Evolutionary conservation across 2,329 filamentous ascomycete species (phyloP), one percentile per base, ranked within the genome.

Genomic region (Fusarium anthophilum): DNA sequence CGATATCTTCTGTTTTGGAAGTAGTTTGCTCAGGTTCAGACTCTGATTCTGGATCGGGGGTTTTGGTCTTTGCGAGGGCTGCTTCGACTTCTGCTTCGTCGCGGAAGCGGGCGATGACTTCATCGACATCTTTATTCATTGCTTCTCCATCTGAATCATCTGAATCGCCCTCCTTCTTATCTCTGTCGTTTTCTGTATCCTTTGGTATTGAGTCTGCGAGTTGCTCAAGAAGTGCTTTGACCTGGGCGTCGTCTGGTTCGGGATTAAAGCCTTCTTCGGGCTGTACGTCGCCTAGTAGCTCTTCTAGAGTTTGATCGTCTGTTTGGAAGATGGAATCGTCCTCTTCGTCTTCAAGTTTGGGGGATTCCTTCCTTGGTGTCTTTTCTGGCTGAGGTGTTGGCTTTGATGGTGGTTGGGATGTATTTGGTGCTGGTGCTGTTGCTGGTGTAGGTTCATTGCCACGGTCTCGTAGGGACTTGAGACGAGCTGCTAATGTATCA

Each of bases 231-330:
- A 85, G 76, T 2, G 80, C 80, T 45, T 78, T 80, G 48, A 84
- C 81, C 13, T 82, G 74, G 8, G 80, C 81, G 20, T 82, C 80
- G 35, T 78, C 77, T 4, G 81, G 63, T 37, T 68, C 70, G 1
- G 66, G 28, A 3, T 70, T 72, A 56, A 78, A 73, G 8, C 61
- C 69, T 28, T 83, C 81, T 17, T 84, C 81, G 1, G 81, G 76
- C 39, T 79, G 79, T 3, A 87, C 81, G 35, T 85, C 83, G 5
- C 81, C 83, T 6, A 90, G 81, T 15, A 90, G 81, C 66, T 89
- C 87, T 62, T 89, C 84, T 2, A 90, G 80, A 3, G 84, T 87
- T 53, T 85, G 81, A n/a, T 89, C 87, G 71, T 89, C 87, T 6
- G 85, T 86, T 41, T 83, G 80, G 35, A 86, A 81, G 24, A 87